These are phyloP conservation scores for Millerago galiae DNA, from an alignment of 805 yeast species.

Conservation along the genomic window DNA sequence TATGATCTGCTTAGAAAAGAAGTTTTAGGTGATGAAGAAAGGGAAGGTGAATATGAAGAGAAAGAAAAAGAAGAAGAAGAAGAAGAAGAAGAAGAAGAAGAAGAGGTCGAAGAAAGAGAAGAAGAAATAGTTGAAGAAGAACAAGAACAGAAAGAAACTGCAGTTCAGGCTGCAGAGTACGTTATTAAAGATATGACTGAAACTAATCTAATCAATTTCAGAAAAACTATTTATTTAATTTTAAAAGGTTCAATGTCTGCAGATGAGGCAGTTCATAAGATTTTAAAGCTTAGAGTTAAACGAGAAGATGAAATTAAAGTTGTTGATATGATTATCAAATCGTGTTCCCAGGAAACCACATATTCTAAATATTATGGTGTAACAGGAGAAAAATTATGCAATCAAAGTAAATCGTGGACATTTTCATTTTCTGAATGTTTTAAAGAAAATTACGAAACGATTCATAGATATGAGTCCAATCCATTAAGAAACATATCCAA, in stretches of 20 bases:
- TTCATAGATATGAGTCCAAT: slow-evolving; percentile 66
- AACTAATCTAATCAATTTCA: slow-evolving; percentile 52
- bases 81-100: slow-evolving; percentile 39
- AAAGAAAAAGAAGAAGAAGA: slow-evolving; percentile 16
- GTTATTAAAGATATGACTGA: slow-evolving; percentile 62
- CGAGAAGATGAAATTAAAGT: slow-evolving; percentile 43
- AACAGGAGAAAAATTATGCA: slow-evolving; percentile 59
- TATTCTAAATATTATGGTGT: slow-evolving; percentile 83
- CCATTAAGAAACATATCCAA: slow-evolving; percentile 74
- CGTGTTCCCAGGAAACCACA: slow-evolving; percentile 80
- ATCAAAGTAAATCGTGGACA: slow-evolving; percentile 50
- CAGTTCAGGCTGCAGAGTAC: neutral
- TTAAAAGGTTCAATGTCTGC: slow-evolving; percentile 86
- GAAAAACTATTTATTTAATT: slow-evolving; percentile 73
- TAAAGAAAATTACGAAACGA: slow-evolving; percentile 43
- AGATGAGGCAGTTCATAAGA: slow-evolving; percentile 89
- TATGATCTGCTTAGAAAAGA: slow-evolving; percentile 33
- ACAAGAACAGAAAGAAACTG: slow-evolving; percentile 9
- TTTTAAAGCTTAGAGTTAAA: slow-evolving; percentile 45
- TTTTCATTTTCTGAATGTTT: slow-evolving; percentile 48
- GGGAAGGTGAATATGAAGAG: slow-evolving; percentile 24
- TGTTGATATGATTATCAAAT: slow-evolving; percentile 67
- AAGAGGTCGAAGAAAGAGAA: slow-evolving; percentile 32
- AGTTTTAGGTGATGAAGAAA: slow-evolving; percentile 21
- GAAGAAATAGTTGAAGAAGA: slow-evolving; percentile 18